Base-by-base conservation (phyloP, 305 asterid species). In the Striga hermonthica region DNA sequence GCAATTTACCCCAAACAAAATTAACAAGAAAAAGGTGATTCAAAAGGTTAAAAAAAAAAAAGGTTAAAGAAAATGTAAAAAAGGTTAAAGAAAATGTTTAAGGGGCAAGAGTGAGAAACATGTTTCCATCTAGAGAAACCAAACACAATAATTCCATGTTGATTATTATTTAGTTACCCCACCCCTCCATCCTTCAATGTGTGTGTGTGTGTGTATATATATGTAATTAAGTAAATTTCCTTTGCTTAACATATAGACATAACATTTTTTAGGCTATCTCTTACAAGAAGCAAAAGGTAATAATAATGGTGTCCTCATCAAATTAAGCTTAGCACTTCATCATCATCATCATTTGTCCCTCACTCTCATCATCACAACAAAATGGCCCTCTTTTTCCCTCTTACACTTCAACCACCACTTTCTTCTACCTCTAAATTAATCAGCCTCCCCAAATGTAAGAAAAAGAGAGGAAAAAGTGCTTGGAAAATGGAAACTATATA, bases 301-400 rank as follows among this genome's bases (percentile, higher is more conserved):
- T 67, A 76, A 81, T 85, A 71, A 83, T 83, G 80, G 62, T 75
- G 82, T 78, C 92, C 69, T 78, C 72, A 57, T n/a, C n/a, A n/a
- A n/a, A n/a, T n/a, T n/a, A 76, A 71, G 72, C 84, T 70, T 82
- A 78, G 71, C 52, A 59, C 59, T 72, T 43, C 73, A 56, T 86
- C 89, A 83, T 83, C 56, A 49, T 49, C 57, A 50, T 22, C 11
- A 6, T 55, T 78, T 56, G 58, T 70, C 73, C 77, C 86, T 81
- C 80, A 73, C 83, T 81, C 78, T 78, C 77, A 72, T 81, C 82
- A 78, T 83, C 80, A 69, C 47, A 49, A 9, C 57, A 73, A 9
- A 48, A 75, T 59, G 70, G n/a, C 74, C 78, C 66, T 59, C 69
- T 60, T 57, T 67, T 60, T 45, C 73, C 68, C 34, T 74, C 73